phyloP scores from a whole-genome alignment of 208 protist genomes.

The Leishmania mexicana region DNA sequence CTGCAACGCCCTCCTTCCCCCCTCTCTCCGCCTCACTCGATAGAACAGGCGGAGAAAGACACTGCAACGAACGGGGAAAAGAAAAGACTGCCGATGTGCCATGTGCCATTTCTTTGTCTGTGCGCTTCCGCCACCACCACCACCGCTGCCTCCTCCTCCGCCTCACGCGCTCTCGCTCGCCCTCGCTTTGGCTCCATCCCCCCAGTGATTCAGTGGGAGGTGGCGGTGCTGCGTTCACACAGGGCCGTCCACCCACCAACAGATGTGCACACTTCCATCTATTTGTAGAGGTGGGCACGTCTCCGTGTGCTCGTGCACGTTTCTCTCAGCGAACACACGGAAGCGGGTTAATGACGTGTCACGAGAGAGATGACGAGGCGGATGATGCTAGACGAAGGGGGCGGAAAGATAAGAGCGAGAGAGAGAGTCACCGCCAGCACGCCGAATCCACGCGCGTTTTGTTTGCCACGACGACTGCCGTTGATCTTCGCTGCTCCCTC shows the following conservation, averaged over 20 bases:
- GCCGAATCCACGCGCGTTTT: background rate
- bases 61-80: too few species aligned
- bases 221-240: background rate
- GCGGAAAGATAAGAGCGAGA: background rate
- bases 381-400: background rate
- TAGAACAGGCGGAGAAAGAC: background rate
- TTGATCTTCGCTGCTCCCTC: background rate
- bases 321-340: too few species aligned
- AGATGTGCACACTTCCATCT: background rate
- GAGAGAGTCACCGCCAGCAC: background rate
- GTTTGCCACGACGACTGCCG: background rate
- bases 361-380: too few species aligned
- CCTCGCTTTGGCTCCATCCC: background rate
- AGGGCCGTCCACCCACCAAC: background rate
- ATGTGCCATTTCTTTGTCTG: background rate
- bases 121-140: conserved; percentile 1
- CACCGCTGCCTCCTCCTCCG: background rate
- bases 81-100: background rate
- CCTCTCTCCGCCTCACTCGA: too few species aligned
- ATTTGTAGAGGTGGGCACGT: background rate
- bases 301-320: background rate
- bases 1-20: too few species aligned
- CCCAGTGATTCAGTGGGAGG: background rate
- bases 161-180: conserved; percentile 4
- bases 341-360: too few species aligned